These are phyloP conservation scores for Bassia scoparia DNA, from an alignment of 148 eudicot genomes.

Conservation along the genomic window DNA sequence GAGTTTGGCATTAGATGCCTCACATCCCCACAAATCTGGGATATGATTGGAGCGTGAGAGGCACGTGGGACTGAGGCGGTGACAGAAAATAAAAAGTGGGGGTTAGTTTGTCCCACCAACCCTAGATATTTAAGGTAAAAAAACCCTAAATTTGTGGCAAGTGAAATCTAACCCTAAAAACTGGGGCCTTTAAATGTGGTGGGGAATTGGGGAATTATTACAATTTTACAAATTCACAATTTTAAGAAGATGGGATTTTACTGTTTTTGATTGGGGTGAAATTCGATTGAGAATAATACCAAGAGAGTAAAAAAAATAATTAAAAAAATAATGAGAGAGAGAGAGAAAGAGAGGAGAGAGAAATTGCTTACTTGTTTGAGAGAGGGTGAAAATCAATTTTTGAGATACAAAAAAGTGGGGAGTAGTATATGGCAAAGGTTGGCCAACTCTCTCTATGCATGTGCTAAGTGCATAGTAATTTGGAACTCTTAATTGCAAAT, in stretches of 20 bases:
- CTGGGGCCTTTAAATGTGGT: conserved; percentile 26
- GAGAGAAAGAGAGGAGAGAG: too few relatives aligned
- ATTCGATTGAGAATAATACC: too few relatives aligned
- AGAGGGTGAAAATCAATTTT: background rate
- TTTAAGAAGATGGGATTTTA: background rate
- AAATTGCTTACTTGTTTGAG: conserved; percentile 2
- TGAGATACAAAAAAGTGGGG: background rate
- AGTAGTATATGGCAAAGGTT: conserved; percentile 9
- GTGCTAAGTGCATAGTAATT: conserved; percentile 23
- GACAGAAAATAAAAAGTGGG: background rate
- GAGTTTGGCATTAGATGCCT: conserved; percentile 25
- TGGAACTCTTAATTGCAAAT: conserved; percentile 23
- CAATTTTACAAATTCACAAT: background rate
- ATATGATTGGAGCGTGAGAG: conserved; percentile 24
- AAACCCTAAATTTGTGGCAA: conserved; percentile 23
- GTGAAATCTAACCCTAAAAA: conserved; percentile 36
- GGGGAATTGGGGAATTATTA: conserved; percentile 6
- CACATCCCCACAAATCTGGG: conserved; percentile 16
- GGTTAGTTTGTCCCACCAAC: conserved; percentile 25
- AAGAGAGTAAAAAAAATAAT: too few relatives aligned
- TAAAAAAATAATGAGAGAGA: too few relatives aligned
- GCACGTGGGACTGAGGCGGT: background rate
- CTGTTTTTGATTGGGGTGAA: conserved; percentile 7
- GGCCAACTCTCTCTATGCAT: conserved; percentile 16
- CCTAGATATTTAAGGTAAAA: conserved; percentile 38